Percentiles rank a stretch among this genome's conserved stretches.
These are phyloP conservation scores for Aspergillus sp. DNA, from an alignment of 2,329 filamentous ascomycete genomes.

Conservation along the genomic window DNA sequence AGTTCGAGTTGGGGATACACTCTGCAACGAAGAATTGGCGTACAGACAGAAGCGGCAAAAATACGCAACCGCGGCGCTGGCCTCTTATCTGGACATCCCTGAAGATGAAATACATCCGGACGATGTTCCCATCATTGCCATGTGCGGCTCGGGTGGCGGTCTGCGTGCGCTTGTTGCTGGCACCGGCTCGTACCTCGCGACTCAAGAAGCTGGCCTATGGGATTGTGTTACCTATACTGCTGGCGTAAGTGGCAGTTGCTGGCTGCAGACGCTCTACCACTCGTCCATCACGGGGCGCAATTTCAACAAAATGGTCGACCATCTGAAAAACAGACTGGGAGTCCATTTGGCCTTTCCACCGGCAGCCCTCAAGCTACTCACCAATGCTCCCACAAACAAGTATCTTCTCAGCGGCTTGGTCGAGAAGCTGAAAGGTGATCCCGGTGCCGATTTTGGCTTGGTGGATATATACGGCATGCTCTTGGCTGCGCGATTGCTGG, in stretches of 20 bases:
- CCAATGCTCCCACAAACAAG: constrained; percentile 90
- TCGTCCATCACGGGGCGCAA: constrained; percentile 72
- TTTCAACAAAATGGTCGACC: constrained; percentile 71
- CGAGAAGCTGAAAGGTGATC: constrained; percentile 85
- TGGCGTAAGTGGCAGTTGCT: constrained; percentile 93
- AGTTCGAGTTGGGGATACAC: constrained; percentile 76
- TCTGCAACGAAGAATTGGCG: constrained; percentile 79
- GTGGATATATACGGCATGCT: constrained; percentile 92
- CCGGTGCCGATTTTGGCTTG: constrained; percentile 77
- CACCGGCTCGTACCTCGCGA: constrained; percentile 80
- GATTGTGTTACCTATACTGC: constrained; percentile 95
- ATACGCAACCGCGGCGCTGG: constrained; percentile 71
- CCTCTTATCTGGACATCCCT: constrained; percentile 75
- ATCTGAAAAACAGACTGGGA: constrained; percentile 80
- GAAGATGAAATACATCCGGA: constrained; percentile 85
- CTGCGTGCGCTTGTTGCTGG: constrained; percentile 87
- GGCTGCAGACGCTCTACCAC: constrained; percentile 86
- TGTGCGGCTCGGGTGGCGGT: constrained; percentile 92
- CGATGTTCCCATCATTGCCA: constrained; percentile 88
- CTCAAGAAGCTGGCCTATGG: constrained; percentile 83
- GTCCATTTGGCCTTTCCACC: constrained; percentile 94
- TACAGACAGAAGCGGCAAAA: constrained; percentile 70
- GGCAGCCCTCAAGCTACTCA: constrained; percentile 74
- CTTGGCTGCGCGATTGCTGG: constrained; percentile 78
- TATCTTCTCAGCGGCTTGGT: constrained; percentile 84